Percentiles rank a stretch among this genome's conserved stretches.
These are phyloP conservation scores for Kodamaea kaohsiungensis DNA, from an alignment of 805 yeast genomes.

Conservation along the genomic window DNA sequence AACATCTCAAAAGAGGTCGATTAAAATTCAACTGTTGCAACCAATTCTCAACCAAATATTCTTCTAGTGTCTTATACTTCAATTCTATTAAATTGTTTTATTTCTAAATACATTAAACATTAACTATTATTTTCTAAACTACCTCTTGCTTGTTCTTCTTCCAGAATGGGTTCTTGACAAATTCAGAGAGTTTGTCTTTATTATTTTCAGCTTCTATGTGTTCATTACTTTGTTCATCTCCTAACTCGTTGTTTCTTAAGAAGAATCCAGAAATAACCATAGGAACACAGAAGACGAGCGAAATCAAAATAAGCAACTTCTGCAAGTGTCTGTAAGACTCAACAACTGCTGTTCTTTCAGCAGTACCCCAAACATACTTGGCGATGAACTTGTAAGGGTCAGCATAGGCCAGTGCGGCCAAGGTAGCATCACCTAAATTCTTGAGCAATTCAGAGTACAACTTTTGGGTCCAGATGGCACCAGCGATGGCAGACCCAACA, in stretches of 20 bases:
- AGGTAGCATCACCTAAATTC: conserved; percentile 34
- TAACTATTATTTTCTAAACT: not conserved
- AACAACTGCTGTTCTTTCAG: conserved; percentile 11
- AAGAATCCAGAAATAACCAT: conserved; percentile 12
- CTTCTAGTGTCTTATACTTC: no score
- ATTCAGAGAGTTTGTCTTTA: not conserved
- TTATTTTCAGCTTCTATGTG: conserved; percentile 7
- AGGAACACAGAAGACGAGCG: conserved; percentile 13
- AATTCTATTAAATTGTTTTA: not conserved
- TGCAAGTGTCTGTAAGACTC: conserved; percentile 13
- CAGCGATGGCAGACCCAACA: conserved; percentile 21
- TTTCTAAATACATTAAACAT: not conserved
- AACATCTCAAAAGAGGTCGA: no score
- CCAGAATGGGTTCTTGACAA: not conserved
- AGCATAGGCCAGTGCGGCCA: conserved; percentile 11
- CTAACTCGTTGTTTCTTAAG: conserved; percentile 12
- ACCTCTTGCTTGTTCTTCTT: not conserved
- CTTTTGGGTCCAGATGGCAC: conserved; percentile 22
- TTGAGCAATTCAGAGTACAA: conserved; percentile 43
- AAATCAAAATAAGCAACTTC: conserved; percentile 8
- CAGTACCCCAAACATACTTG: conserved; percentile 10
- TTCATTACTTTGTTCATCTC: conserved; percentile 11
- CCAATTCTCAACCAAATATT: no score
- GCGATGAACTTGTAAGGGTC: conserved; percentile 12
- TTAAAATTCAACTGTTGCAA: no score